These are phyloP conservation scores for Pseudognaphalium luteoalbum DNA, from an alignment of 129 eudicot species.

Conservation along the genomic window DNA sequence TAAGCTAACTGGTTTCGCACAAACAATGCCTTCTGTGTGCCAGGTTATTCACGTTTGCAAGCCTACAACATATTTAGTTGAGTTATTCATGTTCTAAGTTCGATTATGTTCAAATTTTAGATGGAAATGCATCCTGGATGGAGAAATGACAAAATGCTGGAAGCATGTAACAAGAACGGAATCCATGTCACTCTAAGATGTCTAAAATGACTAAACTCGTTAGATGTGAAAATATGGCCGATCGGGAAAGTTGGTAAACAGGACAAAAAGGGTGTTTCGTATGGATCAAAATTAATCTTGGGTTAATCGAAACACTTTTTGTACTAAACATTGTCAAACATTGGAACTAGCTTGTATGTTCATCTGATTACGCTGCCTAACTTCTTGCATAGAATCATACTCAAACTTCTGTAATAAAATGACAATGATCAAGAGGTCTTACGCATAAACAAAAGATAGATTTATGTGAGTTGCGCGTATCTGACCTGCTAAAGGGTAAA, in stretches of 20 bases:
- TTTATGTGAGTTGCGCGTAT: not conserved
- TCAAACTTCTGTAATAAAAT: not conserved
- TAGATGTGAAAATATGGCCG: not conserved
- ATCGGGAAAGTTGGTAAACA: not conserved
- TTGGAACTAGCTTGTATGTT: too few relatives aligned
- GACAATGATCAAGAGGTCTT: not conserved
- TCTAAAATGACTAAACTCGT: conserved; percentile 18
- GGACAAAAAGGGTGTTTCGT: not conserved
- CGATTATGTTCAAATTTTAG: conserved; percentile 28
- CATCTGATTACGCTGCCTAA: too few relatives aligned
- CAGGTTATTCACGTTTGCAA: conserved; percentile 38
- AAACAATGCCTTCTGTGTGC: conserved; percentile 68
- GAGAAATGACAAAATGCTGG: conserved; percentile 76
- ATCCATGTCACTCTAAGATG: conserved; percentile 63
- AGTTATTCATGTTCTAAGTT: not conserved
- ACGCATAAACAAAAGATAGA: too few relatives aligned
- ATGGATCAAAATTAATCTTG: not conserved
- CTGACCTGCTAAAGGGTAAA: not conserved
- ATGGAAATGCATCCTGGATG: conserved; percentile 91
- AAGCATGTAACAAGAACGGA: conserved; percentile 55
- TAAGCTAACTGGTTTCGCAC: conserved; percentile 51
- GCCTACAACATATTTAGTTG: not conserved
- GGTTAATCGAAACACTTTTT: not conserved
- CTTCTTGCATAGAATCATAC: not conserved
- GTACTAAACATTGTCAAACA: not conserved